Evolutionary conservation across 176 grass and related monocot species (phyloP).

Genomic region (Zea luxurians): DNA sequence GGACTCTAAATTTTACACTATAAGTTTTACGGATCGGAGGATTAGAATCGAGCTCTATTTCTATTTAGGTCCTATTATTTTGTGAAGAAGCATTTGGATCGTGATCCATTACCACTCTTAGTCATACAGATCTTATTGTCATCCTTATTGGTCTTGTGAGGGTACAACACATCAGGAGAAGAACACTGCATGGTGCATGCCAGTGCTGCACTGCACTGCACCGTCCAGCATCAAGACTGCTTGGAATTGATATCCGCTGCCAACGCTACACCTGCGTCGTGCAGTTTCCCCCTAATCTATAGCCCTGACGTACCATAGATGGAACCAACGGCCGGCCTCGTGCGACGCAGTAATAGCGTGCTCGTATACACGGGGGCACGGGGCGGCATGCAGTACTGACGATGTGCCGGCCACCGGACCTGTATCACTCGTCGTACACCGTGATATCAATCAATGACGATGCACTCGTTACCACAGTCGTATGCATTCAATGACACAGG

Average conservation of each 20-base stretch:
- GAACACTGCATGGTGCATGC: background rate
- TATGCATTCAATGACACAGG: background rate
- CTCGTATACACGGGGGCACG: background rate
- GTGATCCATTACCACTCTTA: too few relatives aligned
- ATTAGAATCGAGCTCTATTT: too few relatives aligned
- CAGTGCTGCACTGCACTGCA: background rate
- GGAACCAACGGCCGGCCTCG: background rate
- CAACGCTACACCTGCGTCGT: background rate
- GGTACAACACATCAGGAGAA: background rate
- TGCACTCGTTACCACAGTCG: background rate
- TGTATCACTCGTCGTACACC: background rate
- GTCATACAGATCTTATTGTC: too few relatives aligned
- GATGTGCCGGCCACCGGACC: background rate
- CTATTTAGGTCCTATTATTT: too few relatives aligned
- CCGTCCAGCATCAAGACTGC: background rate
- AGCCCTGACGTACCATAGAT: slow-evolving; percentile 15
- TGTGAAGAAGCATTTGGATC: too few relatives aligned
- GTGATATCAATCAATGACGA: slow-evolving; percentile 25
- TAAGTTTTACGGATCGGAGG: too few relatives aligned
- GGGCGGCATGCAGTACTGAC: background rate
- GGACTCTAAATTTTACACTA: too few relatives aligned
- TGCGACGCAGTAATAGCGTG: background rate
- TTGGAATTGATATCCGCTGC: slow-evolving; percentile 8
- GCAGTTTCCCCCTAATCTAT: background rate
- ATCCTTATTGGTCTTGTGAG: background rate